Conservation (phyloP, 2,329 filamentous ascomycete species). For the Chalara sp. region DNA sequence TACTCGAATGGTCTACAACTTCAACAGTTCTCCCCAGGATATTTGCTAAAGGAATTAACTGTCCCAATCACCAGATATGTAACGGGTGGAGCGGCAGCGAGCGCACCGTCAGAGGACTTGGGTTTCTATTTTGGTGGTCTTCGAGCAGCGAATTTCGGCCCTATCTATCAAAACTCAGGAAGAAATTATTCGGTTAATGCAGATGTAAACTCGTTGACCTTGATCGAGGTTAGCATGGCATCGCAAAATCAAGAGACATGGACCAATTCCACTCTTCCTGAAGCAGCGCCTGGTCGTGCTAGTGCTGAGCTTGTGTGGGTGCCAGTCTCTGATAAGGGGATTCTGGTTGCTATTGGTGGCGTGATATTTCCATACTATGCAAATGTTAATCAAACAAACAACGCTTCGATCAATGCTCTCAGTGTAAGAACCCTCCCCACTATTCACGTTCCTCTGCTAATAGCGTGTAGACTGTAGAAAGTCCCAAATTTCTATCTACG, state of each 20-base stretch:
- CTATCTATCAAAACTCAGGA: slow-evolving; percentile 29
- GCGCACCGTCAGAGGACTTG: slow-evolving; percentile 61
- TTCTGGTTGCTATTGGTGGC: slow-evolving; percentile 72
- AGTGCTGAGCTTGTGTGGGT: slow-evolving; percentile 66
- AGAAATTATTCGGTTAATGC: slow-evolving; percentile 17
- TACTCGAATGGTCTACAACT: slow-evolving; percentile 43
- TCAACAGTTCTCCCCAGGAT: slow-evolving; percentile 36
- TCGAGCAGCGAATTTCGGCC: slow-evolving; percentile 41
- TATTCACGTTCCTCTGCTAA: not conserved
- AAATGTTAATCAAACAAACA: slow-evolving; percentile 7
- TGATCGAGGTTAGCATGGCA: slow-evolving; percentile 57
- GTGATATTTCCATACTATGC: slow-evolving; percentile 54
- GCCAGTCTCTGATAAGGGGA: slow-evolving; percentile 68
- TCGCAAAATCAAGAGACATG: slow-evolving; percentile 43
- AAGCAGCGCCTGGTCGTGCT: slow-evolving; percentile 45
- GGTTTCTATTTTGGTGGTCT: slow-evolving; percentile 67
- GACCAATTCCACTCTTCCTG: slow-evolving; percentile 48
- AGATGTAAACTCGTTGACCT: slow-evolving; percentile 40
- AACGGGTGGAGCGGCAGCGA: slow-evolving; percentile 57
- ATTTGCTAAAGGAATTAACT: slow-evolving; percentile 35
- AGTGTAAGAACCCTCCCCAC: slow-evolving; percentile 30
- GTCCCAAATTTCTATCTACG: slow-evolving; percentile 62
- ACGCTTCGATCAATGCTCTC: slow-evolving; percentile 28
- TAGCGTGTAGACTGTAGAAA: slow-evolving; percentile 48
- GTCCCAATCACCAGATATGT: slow-evolving; percentile 51